Base-by-base conservation (phyloP, 768 basidiomycete species). In the Leccinum subgranulosum region DNA sequence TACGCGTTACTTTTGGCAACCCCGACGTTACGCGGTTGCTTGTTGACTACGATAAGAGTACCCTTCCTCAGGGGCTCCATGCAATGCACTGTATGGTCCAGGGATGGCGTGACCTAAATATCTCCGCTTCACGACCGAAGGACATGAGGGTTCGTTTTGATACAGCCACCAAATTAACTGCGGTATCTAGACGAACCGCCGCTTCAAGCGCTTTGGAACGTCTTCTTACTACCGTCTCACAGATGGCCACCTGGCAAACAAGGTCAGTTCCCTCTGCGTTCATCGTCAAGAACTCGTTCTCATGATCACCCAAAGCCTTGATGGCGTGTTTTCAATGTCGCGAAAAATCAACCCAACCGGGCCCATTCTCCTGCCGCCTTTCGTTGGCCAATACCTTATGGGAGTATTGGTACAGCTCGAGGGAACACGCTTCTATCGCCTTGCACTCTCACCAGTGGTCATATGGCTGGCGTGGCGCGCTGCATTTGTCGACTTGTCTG, bases 401-500 rank as follows among this genome's bases (percentile, higher is more conserved):
- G 84, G 81, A 10, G 69, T 83, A 21, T 75, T 86, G 36, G 81
- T 84, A 14, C 72, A 82, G 33, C 67, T 78, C 67, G 73, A 53
- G 79, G 82, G 14, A 66, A 77, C 58, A 4, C 57, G 51, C 2
- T 57, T 66, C 4, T 66, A 80, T 55, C 81, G 84, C 21, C 55
- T 83, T 49, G 79, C 79, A 3, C 54, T 85, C 9, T 68, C 85
- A 4, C 82, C 83, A 3, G 54, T 82, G 43, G 72, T 77, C 5
- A 53, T 82, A 11, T 80, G 75, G 72, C 58, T 71, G 0, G 68
- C 78, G 15, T 83, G 79, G 64, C 75, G 77, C 17, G 78, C 77
- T 4, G 68, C 53, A 1, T 51, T 57, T 1, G 54, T 71, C 6
- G 69, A 73, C 31, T 4, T 63, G 56, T 67, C 69, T 17, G 57